Evolutionary conservation across 2,329 filamentous ascomycete genomes (phyloP).

Genomic region (Arachnomyces sp.): DNA sequence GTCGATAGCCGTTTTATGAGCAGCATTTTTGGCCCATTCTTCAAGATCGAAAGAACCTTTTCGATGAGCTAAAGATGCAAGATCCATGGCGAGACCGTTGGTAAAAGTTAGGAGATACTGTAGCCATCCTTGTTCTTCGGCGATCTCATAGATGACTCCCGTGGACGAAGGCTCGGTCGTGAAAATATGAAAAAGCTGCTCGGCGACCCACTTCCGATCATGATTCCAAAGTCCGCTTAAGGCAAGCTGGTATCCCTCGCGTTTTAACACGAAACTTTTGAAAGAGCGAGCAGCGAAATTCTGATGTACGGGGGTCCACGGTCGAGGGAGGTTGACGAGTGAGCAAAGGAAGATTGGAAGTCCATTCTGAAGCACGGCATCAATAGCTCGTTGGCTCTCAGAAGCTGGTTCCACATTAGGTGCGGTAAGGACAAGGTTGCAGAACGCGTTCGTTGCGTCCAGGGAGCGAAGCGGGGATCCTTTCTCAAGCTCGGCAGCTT

Average conservation of each 20-base stretch:
- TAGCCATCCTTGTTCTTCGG: slow-evolving; percentile 73
- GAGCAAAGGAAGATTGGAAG: slow-evolving; percentile 44
- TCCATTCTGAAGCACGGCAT: slow-evolving; percentile 50
- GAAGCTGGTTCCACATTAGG: slow-evolving; percentile 49
- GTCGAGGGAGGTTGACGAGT: slow-evolving; percentile 39
- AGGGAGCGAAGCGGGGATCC: slow-evolving; percentile 84
- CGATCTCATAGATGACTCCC: slow-evolving; percentile 66
- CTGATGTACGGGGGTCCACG: slow-evolving; percentile 41
- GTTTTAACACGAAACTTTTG: slow-evolving; percentile 72
- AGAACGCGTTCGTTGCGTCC: slow-evolving; percentile 64
- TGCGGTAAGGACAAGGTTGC: slow-evolving; percentile 53
- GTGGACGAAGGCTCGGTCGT: slow-evolving; percentile 60
- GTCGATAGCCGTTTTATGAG: slow-evolving; percentile 54
- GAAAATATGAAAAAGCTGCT: slow-evolving; percentile 69
- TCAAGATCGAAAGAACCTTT: slow-evolving; percentile 71
- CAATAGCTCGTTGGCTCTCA: slow-evolving; percentile 50
- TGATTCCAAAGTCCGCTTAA: slow-evolving; percentile 87
- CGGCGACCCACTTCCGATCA: slow-evolving; percentile 77
- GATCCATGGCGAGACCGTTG: slow-evolving; percentile 78
- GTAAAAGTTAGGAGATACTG: slow-evolving; percentile 68
- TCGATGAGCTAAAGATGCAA: slow-evolving; percentile 77
- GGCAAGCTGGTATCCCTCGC: slow-evolving; percentile 74
- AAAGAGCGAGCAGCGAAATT: slow-evolving; percentile 50
- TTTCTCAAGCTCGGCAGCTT: slow-evolving; percentile 57
- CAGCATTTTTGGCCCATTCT: slow-evolving; percentile 67